Percentiles rank a stretch among this genome's conserved stretches.
phyloP scores from a whole-genome alignment of 1,139 yeast genomes.

The Pichia sp. region DNA sequence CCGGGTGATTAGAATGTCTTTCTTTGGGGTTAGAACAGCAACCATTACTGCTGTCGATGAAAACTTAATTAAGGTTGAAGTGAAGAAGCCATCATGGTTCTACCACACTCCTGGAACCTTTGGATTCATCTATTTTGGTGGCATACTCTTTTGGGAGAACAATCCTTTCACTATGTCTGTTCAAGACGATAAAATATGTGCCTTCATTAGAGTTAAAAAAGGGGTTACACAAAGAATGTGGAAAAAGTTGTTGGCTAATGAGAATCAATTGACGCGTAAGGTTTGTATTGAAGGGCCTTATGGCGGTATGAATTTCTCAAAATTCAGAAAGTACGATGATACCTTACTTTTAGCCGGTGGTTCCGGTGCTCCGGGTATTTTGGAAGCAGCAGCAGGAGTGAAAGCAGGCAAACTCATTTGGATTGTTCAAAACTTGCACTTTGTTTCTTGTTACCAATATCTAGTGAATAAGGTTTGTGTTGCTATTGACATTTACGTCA shows the following conservation, averaged over 20 bases:
- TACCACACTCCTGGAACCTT: conserved; percentile 38
- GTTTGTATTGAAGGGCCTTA: conserved; percentile 64
- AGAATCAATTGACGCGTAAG: conserved; percentile 22
- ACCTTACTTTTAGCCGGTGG: conserved; percentile 62
- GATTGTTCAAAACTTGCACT: conserved; percentile 12
- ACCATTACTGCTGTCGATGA: conserved; percentile 22
- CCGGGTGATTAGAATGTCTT: conserved; percentile 34
- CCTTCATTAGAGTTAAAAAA: conserved; percentile 37
- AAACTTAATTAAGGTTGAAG: conserved; percentile 40
- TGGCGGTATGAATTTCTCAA: conserved; percentile 33
- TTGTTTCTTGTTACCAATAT: conserved; percentile 8
- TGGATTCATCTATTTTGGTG: conserved; percentile 36
- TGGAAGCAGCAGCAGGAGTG: conserved; percentile 37
- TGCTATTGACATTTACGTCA: conserved; percentile 18
- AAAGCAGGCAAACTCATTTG: conserved; percentile 16
- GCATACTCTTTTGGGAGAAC: conserved; percentile 32
- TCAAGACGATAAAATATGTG: conserved; percentile 20
- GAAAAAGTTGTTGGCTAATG: conserved; percentile 22
- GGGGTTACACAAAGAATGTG: conserved; percentile 26
- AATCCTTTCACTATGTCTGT: conserved; percentile 38
- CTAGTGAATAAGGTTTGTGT: conserved; percentile 6
- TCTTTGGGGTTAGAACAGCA: conserved; percentile 38
- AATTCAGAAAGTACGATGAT: conserved; percentile 45
- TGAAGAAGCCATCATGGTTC: conserved; percentile 42
- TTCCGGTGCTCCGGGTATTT: conserved; percentile 63